These are phyloP conservation scores for Fraxinus greggii DNA, from an alignment of 305 asterid species.

Conservation along the genomic window DNA sequence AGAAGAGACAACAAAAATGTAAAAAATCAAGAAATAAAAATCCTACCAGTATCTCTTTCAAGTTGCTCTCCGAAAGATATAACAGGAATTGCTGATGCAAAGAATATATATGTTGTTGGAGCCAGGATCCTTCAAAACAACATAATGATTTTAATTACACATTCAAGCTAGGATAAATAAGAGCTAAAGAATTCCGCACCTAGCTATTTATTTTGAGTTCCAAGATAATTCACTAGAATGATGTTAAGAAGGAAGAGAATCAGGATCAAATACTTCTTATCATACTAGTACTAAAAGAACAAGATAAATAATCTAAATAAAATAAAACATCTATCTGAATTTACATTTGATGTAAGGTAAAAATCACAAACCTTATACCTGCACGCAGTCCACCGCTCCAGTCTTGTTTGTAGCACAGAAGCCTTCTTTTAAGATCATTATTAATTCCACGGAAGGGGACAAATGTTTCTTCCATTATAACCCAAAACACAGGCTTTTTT, in stretches of 20 bases:
- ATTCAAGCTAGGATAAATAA: conserved; percentile 10
- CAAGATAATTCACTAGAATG: background rate
- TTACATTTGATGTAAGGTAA: conserved; percentile 23
- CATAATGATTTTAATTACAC: conserved; percentile 13
- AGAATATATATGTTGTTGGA: conserved; percentile 96
- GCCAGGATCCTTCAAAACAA: conserved; percentile 76
- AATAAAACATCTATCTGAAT: conserved; percentile 6
- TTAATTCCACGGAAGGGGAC: conserved; percentile 93
- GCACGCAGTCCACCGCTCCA: conserved; percentile 85
- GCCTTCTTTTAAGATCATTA: conserved; percentile 83
- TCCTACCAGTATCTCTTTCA: conserved; percentile 76
- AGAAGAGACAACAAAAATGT: background rate
- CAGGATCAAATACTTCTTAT: conserved; percentile 10
- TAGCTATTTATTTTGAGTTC: background rate
- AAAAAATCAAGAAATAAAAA: conserved; percentile 7
- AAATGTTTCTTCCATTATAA: conserved; percentile 85
- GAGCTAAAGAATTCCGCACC: background rate
- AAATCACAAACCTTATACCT: conserved; percentile 73
- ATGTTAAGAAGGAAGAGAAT: background rate
- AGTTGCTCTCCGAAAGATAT: conserved; percentile 97
- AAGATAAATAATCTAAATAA: background rate
- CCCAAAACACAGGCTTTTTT: conserved; percentile 14
- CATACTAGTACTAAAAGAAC: background rate
- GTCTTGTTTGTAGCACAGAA: conserved; percentile 83
- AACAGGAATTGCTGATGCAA: conserved; percentile 97